A percentile compares a stretch with the other conserved stretches of the same genome.
These are phyloP conservation scores for Fusarium cicatricum DNA, from an alignment of 2,329 filamentous ascomycete genomes.

Conservation along the genomic window DNA sequence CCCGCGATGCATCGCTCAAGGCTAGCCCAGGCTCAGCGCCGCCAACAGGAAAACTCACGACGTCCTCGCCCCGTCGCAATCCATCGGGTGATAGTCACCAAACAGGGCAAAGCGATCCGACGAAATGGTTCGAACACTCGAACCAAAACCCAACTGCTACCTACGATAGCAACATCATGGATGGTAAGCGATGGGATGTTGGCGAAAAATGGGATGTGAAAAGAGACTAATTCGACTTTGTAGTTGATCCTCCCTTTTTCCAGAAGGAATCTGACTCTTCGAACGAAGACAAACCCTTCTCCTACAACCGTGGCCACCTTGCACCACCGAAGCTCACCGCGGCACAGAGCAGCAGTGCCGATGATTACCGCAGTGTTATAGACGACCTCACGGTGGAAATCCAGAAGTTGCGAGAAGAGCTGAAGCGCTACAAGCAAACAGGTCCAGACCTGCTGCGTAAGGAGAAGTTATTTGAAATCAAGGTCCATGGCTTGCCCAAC, in stretches of 20 bases:
- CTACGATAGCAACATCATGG: constrained; percentile 56
- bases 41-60: constrained; percentile 21
- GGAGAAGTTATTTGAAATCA: constrained; percentile 85
- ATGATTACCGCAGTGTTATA: constrained; percentile 83
- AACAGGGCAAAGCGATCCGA: constrained; percentile 59
- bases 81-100: constrained; percentile 61
- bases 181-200: constrained; percentile 53
- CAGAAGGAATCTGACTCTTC: constrained; percentile 63
- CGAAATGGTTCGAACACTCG: constrained; percentile 62
- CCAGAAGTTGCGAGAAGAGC: constrained; percentile 75
- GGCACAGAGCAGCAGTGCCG: constrained; percentile 68
- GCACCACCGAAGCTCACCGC: constrained; percentile 43
- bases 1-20: constrained; percentile 51
- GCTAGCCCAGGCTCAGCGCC: constrained; percentile 39
- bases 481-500: constrained; percentile 75
- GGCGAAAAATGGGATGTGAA: no score
- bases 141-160: constrained; percentile 58
- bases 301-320: constrained; percentile 37
- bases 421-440: constrained; percentile 75
- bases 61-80: constrained; percentile 45
- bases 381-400: constrained; percentile 89
- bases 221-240: constrained; percentile 10
- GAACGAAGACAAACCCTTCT: constrained; percentile 52
- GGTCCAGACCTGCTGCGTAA: constrained; percentile 72
- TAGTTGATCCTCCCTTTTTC: constrained; percentile 64